A percentile compares a stretch with the other conserved stretches of the same genome.
These are phyloP conservation scores for Galium porrigens DNA, from an alignment of 305 asterid species.

Conservation along the genomic window DNA sequence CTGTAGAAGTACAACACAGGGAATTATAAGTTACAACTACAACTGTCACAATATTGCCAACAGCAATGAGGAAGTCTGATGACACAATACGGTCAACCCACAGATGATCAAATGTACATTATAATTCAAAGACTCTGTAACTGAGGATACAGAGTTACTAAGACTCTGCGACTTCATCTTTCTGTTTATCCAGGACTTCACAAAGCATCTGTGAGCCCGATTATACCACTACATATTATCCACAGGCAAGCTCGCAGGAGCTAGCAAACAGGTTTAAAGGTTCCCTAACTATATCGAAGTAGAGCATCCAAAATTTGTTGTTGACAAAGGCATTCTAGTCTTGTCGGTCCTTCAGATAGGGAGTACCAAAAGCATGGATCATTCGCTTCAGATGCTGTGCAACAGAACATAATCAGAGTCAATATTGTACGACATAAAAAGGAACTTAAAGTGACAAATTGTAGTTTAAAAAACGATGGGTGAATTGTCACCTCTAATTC, in stretches of 20 bases:
- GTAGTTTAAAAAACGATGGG: conserved; percentile 14
- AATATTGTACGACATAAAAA: conserved; percentile 11
- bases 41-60: background rate
- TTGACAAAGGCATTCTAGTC: conserved; percentile 15
- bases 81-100: conserved; percentile 7
- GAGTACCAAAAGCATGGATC: conserved; percentile 58
- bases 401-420: conserved; percentile 14
- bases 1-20: background rate
- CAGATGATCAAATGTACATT: background rate
- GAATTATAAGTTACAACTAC: background rate
- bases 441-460: conserved; percentile 6
- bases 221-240: conserved; percentile 4
- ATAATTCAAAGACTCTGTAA: background rate
- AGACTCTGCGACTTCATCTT: background rate
- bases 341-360: conserved; percentile 32
- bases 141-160: background rate
- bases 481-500: conserved; percentile 51
- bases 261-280: background rate
- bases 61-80: background rate
- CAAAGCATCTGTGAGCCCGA: background rate
- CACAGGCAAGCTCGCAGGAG: conserved; percentile 4
- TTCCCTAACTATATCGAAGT: background rate
- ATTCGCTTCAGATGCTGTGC: conserved; percentile 68
- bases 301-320: background rate
- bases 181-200: background rate